phyloP scores from a whole-genome alignment of 2,329 filamentous ascomycete genomes.

The Escovopsis sp. region DNA sequence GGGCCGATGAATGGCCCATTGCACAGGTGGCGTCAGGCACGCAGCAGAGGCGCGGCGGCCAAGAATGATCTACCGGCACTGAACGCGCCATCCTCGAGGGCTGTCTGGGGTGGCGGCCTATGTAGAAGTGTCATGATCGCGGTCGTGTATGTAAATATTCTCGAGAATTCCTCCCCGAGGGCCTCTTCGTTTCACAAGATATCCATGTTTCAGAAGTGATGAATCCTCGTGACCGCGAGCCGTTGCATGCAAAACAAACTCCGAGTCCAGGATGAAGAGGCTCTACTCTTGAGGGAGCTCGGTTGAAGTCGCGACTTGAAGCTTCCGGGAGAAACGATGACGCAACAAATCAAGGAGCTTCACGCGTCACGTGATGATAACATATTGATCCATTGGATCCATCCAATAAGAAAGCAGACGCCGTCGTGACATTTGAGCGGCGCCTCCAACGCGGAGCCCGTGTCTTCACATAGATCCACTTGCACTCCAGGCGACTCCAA shows the following conservation, averaged over 20 bases:
- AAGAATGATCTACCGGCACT: not conserved
- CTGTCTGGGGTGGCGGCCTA: not conserved
- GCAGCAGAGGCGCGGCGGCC: not conserved
- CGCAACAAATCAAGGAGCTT: not conserved
- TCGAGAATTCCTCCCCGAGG: not conserved
- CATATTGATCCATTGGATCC: too few species aligned
- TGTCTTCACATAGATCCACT: conserved; percentile 1
- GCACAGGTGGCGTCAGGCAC: not conserved
- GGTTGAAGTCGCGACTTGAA: not conserved
- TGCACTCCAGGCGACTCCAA: not conserved
- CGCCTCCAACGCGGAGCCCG: not conserved
- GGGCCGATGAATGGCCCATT: too few species aligned
- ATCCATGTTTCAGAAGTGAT: not conserved
- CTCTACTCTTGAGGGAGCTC: too few species aligned
- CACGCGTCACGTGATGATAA: not conserved
- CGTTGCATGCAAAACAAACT: not conserved
- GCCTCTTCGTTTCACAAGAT: too few species aligned
- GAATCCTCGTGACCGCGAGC: not conserved
- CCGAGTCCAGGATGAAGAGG: too few species aligned
- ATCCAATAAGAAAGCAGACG: not conserved
- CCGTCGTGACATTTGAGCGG: not conserved
- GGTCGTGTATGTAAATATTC: not conserved
- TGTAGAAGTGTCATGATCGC: not conserved
- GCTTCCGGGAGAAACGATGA: not conserved
- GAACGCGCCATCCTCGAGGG: not conserved